Base-by-base conservation (phyloP, 495 filamentous ascomycete species). In the Arthonia radiata region DNA sequence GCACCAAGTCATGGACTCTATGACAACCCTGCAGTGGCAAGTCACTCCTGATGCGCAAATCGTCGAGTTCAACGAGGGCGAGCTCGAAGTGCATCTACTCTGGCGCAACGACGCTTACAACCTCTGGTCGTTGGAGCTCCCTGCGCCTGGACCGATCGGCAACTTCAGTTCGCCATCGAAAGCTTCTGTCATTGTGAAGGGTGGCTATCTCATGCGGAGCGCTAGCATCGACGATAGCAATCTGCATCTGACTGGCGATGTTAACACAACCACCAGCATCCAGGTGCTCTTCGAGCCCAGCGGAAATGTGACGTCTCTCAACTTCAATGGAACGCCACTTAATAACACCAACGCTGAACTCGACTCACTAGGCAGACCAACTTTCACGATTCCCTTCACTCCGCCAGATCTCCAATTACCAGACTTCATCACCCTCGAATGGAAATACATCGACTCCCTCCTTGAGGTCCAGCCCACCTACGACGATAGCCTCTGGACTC, bases 51-150 rank as follows among this genome's bases (percentile, higher is more conserved):
- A 50, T 26, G 53, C 62, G 9, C 54, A 52, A 15, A 57, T 74
- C 17, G 47, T 71, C 13, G 34, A 59, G 31, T 43, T 73, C 18
- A 64, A 53, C 22, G 32, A 39, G n/a, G n/a, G n/a, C 10, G 49
- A 57, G 27, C 33, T 74, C 14, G 54, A 60, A 21, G 40, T 75
- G n/a, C 52, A 64, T 27, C 43, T 71, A 17, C 46, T 72, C 18
- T 40, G n/a, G n/a, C n/a, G 71, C n/a, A 68, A 73, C 43, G 50
- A 59, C 11, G 71, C 68, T 0, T 78, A 78, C 47, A 65, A 73
- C 37, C 76, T 70, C 54, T 80, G 71, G 73, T 56, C 61, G n/a
- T n/a, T n/a, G n/a, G n/a, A n/a, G n/a, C n/a, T n/a, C n/a, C n/a
- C n/a, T n/a, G n/a, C n/a, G n/a, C n/a, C n/a, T n/a, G n/a, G n/a